Percentiles rank a stretch among this genome's conserved stretches.
Evolutionary conservation across 2,329 filamentous ascomycete genomes (phyloP).

Genomic region (Diaporthe velutina): DNA sequence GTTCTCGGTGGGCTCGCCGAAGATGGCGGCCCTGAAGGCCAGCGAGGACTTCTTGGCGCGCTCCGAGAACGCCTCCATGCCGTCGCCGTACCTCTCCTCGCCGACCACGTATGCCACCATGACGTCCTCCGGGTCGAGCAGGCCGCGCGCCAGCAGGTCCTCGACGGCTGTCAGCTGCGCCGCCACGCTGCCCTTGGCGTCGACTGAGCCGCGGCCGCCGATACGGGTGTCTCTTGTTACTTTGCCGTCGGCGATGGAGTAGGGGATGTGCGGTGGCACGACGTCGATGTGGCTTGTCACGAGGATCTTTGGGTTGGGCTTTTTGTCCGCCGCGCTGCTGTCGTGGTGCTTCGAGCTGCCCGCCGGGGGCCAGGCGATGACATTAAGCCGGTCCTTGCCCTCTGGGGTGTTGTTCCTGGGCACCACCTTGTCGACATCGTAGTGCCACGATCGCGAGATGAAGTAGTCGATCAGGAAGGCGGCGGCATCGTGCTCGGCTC

Average conservation of each 20-base stretch:
- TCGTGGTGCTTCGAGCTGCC: constrained; percentile 48
- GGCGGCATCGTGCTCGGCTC: constrained; percentile 77
- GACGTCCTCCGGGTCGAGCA: constrained; percentile 59
- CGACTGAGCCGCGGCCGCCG: constrained; percentile 80
- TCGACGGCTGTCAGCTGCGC: constrained; percentile 79
- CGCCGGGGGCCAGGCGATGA: constrained; percentile 76
- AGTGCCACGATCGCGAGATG: constrained; percentile 57
- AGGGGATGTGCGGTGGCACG: constrained; percentile 80
- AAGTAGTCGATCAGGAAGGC: constrained; percentile 78
- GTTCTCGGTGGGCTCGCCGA: constrained; percentile 92
- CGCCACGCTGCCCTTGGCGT: constrained; percentile 78
- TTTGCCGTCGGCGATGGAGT: constrained; percentile 66
- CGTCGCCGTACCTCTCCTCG: constrained; percentile 84
- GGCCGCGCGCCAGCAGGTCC: constrained; percentile 57
- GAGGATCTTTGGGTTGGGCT: constrained; percentile 67
- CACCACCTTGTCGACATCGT: constrained; percentile 57
- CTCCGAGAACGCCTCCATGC: constrained; percentile 74
- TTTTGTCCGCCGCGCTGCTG: constrained; percentile 45
- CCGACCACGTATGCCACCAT: constrained; percentile 80
- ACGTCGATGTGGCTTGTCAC: constrained; percentile 87
- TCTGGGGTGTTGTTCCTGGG: constrained; percentile 48
- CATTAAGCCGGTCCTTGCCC: constrained; percentile 72
- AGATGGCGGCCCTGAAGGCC: constrained; percentile 78
- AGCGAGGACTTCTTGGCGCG: constrained; percentile 47
- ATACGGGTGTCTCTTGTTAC: constrained; percentile 65